Base-by-base conservation (phyloP, 2,329 filamentous ascomycete species). In the Didymella lethalis region DNA sequence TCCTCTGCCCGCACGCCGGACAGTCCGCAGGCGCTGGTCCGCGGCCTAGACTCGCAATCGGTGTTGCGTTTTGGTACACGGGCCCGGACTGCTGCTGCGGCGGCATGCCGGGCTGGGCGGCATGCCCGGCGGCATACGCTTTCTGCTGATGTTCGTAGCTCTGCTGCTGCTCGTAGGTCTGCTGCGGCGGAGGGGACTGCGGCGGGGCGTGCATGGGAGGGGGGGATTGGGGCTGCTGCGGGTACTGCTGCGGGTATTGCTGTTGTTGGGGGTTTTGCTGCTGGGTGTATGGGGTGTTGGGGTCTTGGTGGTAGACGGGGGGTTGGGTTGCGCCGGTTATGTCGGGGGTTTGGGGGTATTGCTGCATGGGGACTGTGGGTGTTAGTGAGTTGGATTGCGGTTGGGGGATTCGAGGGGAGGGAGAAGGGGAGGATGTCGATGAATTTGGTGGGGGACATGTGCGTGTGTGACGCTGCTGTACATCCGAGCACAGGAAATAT, bases 21-120 rank as follows among this genome's bases (percentile, higher is more conserved):
- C 82, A 84, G 59, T 83, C 81, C 1, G 80, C 80, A 0, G 80
- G 80, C 6, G 78, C 77, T 1, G 81, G 71, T 2, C 67, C 70
- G 6, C 75, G 64, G 38, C 67, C 65, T 26, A 78, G 50, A 31
- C 51, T 67, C 10, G 72, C 66, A 40, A 78, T 71, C 2, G 76
- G 75, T 0, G 74, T 77, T 2, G 68, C 73, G 53, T 57, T 77
- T 56, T 77, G 75, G 67, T 74, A 78, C 2, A 69, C 64, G n/a
- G 64, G 65, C 18, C 73, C 75, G 36, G 65, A 61, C 48, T 68
- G 69, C 50, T 76, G 73, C 54, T 76, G 74, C 2, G 71, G 72
- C 6, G 71, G 72, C 74, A 74, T 75, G 48, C 73, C 71, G 1
- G 70, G 73, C 41, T 71, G 64, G 4, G 63, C 7, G 52, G 2